Conservation (phyloP, 1,284 basidiomycete species). For the Fomitiporia mediterranea region DNA sequence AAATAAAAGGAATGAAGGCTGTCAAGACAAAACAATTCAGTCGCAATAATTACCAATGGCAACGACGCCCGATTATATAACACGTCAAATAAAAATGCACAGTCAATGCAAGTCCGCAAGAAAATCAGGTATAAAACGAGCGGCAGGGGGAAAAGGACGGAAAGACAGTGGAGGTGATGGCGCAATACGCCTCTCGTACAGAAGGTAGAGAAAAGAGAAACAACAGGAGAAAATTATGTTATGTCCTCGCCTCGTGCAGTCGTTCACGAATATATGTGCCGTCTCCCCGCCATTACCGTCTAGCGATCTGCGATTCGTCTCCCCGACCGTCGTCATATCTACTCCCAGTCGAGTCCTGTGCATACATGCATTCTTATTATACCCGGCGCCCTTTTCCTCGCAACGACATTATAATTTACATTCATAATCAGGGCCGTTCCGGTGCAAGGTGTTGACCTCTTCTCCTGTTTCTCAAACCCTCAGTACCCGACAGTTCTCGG, state of each 20-base stretch:
- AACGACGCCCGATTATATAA: too few species aligned
- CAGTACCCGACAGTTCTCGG: not conserved
- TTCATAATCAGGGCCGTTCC: not conserved
- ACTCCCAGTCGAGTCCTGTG: too few species aligned
- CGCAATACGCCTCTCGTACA: not conserved
- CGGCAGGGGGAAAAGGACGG: not conserved
- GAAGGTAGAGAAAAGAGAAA: too few species aligned
- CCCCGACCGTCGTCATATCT: slow-evolving; percentile 2
- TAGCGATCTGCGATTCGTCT: not conserved
- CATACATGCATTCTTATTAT: too few species aligned
- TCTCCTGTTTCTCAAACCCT: not conserved
- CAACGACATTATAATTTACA: too few species aligned
- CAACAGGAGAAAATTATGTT: too few species aligned
- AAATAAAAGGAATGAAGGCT: not conserved
- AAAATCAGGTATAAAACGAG: not conserved
- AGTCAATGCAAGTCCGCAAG: too few species aligned
- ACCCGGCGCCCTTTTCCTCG: too few species aligned
- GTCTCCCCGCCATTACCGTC: not conserved
- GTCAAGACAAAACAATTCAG: not conserved
- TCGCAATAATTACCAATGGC: too few species aligned
- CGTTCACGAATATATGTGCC: too few species aligned
- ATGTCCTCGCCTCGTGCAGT: too few species aligned
- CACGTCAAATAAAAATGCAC: too few species aligned
- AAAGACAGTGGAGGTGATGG: not conserved
- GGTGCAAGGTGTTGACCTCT: not conserved